A percentile compares a stretch with the other conserved stretches of the same genome.
phyloP scores from a whole-genome alignment of 768 basidiomycete species.

The Russula virescens region DNA sequence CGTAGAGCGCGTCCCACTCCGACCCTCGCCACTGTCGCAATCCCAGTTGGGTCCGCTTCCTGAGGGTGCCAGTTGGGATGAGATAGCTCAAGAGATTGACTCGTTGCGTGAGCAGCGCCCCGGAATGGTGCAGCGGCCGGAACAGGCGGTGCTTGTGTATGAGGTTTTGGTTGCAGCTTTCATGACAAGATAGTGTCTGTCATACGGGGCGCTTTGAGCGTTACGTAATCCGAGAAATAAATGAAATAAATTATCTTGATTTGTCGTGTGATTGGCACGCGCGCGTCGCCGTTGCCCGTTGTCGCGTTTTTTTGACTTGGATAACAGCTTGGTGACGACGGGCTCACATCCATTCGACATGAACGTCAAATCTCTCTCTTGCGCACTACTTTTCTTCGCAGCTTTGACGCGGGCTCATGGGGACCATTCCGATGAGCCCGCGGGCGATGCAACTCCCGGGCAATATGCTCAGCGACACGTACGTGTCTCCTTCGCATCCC shows the following conservation, averaged over 20 bases:
- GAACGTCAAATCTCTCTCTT: constrained; percentile 16
- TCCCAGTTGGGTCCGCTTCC: constrained; percentile 60
- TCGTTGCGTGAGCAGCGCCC: constrained; percentile 74
- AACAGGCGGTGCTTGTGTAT: constrained; percentile 63
- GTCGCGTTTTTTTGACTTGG: neutral
- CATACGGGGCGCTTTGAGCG: neutral
- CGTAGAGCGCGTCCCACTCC: constrained; percentile 25
- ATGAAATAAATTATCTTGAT: neutral
- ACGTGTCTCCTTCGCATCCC: constrained; percentile 34
- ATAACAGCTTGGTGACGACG: too few relatives aligned
- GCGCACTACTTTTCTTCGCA: constrained; percentile 6
- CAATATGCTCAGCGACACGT: constrained; percentile 89
- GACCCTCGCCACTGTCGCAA: constrained; percentile 35
- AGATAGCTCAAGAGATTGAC: constrained; percentile 68
- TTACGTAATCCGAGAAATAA: neutral
- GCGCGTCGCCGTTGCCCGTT: too few relatives aligned
- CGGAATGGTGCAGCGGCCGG: constrained; percentile 71
- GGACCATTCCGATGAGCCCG: constrained; percentile 26
- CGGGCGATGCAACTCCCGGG: neutral
- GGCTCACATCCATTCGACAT: neutral
- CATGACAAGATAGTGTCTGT: neutral
- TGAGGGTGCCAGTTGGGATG: constrained; percentile 43
- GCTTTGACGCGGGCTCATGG: constrained; percentile 47
- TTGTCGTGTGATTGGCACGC: neutral
- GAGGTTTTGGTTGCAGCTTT: constrained; percentile 38